Conservation (phyloP, 805 yeast species). For the Isabelozyma pseudorhagii region DNA sequence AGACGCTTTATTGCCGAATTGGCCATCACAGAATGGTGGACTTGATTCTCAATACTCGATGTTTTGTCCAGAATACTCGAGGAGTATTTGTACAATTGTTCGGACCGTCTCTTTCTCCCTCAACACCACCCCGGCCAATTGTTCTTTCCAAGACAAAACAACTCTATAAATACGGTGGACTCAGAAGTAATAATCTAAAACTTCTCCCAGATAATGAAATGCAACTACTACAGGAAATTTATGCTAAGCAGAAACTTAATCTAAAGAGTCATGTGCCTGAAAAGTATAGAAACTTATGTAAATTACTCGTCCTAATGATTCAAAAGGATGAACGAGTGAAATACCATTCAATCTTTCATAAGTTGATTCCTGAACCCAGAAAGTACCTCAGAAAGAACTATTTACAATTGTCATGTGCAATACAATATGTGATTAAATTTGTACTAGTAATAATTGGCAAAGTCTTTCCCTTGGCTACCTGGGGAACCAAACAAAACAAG, state of each 20-base stretch:
- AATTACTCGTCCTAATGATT: slow-evolving; percentile 17
- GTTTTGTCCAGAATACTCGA: slow-evolving; percentile 15
- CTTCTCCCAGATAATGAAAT: neutral
- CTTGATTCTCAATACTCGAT: slow-evolving; percentile 34
- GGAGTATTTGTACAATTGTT: slow-evolving; percentile 20
- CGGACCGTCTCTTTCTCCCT: slow-evolving; percentile 13
- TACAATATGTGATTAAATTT: slow-evolving; percentile 38
- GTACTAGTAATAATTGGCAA: slow-evolving; percentile 41
- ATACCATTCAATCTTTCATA: slow-evolving; percentile 35
- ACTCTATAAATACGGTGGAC: slow-evolving; percentile 15
- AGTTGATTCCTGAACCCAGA: slow-evolving; percentile 21
- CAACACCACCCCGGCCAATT: neutral
- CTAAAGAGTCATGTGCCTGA: slow-evolving; percentile 8
- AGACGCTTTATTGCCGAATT: slow-evolving; percentile 30
- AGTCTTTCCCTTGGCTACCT: slow-evolving; percentile 47
- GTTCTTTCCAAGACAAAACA: slow-evolving; percentile 13
- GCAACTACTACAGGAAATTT: slow-evolving; percentile 1
- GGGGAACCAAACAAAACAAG: slow-evolving; percentile 55
- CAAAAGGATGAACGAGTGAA: slow-evolving; percentile 28
- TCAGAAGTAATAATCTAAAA: neutral
- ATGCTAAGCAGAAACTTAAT: neutral
- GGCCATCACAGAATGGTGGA: slow-evolving; percentile 40
- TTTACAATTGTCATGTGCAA: slow-evolving; percentile 30
- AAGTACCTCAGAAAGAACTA: slow-evolving; percentile 9
- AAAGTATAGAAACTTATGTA: slow-evolving; percentile 4